Evolutionary conservation across 768 basidiomycete genomes (phyloP).

Genomic region (Dacryopinax spathularia): DNA sequence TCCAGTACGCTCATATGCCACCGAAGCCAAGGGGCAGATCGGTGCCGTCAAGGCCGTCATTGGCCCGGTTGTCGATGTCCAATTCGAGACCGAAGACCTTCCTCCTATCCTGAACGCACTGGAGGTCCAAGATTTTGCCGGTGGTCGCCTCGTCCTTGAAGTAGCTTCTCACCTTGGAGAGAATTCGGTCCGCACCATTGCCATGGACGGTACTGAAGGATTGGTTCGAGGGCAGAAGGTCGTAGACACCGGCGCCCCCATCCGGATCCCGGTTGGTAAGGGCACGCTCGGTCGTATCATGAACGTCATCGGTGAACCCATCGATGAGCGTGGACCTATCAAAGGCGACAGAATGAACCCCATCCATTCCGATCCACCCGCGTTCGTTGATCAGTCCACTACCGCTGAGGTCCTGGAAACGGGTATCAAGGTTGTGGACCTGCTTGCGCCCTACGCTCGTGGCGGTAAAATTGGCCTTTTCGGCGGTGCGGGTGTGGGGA

Average conservation of each 20-base stretch:
- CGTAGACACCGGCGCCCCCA: slow-evolving; percentile 90
- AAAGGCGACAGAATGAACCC: slow-evolving; percentile 82
- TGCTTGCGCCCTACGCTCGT: slow-evolving; percentile 98
- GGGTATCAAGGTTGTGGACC: slow-evolving; percentile 99
- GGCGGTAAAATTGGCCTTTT: slow-evolving; percentile 99
- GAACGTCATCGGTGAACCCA: slow-evolving; percentile 99
- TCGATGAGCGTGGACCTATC: slow-evolving; percentile 98
- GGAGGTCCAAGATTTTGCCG: slow-evolving; percentile 86
- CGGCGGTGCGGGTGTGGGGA: slow-evolving; percentile 99
- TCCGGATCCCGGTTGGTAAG: slow-evolving; percentile 89
- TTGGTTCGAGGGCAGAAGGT: slow-evolving; percentile 98
- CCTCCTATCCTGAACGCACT: slow-evolving; percentile 98
- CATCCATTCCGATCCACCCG: slow-evolving; percentile 94
- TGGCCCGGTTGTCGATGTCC: slow-evolving; percentile 99
- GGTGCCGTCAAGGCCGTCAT: slow-evolving; percentile 96
- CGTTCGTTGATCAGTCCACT: slow-evolving; percentile 97
- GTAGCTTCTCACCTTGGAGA: slow-evolving; percentile 97
- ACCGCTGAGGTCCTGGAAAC: slow-evolving; percentile 98
- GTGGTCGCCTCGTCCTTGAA: slow-evolving; percentile 96
- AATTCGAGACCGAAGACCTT: slow-evolving; percentile 87
- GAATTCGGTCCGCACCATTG: slow-evolving; percentile 98
- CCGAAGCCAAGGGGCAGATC: slow-evolving; percentile 58
- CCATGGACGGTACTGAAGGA: slow-evolving; percentile 99
- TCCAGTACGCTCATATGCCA: slow-evolving; percentile 75
- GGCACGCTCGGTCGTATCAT: slow-evolving; percentile 97